Conservation (phyloP, 1,284 basidiomycete species). For the Violaceomyces palustris region DNA sequence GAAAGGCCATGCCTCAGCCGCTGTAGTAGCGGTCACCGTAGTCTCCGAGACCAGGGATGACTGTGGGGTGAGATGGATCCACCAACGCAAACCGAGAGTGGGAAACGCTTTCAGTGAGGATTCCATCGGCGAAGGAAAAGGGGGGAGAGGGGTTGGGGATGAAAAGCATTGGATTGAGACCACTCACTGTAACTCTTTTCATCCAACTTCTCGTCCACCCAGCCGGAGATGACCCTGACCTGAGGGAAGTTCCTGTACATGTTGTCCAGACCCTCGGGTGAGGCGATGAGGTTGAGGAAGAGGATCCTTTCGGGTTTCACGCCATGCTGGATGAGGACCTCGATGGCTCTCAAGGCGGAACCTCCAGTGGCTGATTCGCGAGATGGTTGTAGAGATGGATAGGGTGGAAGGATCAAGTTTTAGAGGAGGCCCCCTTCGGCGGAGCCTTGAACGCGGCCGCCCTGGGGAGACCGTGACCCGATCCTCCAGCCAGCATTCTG, state of each 20-base stretch:
- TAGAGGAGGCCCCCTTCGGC: no score
- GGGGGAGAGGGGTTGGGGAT: no score
- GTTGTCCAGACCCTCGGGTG: conserved; percentile 81
- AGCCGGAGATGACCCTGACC: conserved; percentile 80
- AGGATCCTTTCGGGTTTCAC: conserved; percentile 77
- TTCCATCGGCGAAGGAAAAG: neutral
- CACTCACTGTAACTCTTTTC: conserved; percentile 57
- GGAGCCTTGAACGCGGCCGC: no score
- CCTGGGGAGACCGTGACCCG: no score
- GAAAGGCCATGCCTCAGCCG: no score
- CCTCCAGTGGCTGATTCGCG: conserved; percentile 93
- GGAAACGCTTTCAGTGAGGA: neutral
- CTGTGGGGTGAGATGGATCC: no score
- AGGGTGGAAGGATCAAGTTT: no score
- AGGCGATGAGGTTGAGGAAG: conserved; percentile 91
- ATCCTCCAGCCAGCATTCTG: no score
- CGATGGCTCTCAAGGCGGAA: conserved; percentile 94
- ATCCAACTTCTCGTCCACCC: conserved; percentile 93
- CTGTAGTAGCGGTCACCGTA: conserved; percentile 50
- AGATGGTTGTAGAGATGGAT: conserved; percentile 1
- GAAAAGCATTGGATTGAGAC: no score
- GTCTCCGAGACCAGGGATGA: conserved; percentile 48
- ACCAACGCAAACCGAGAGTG: no score
- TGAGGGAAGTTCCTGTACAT: conserved; percentile 76
- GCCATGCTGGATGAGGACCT: conserved; percentile 79